phyloP scores from a whole-genome alignment of 2,329 filamentous ascomycete genomes.

The Aspergillus sp. region DNA sequence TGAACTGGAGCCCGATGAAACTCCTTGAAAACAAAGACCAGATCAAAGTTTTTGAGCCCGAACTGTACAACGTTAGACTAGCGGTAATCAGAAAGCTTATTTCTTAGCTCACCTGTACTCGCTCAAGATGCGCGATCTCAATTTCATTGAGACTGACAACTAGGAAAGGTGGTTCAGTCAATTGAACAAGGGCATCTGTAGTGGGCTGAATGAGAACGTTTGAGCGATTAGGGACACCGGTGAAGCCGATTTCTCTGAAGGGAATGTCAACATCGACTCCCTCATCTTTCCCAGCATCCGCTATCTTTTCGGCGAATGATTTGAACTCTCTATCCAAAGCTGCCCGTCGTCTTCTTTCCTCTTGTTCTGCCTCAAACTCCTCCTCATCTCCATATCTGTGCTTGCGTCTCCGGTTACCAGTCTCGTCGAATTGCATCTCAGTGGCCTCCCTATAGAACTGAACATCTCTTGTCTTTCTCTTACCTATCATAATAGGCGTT shows the following conservation, averaged over 20 bases:
- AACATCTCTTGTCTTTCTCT: slow-evolving; percentile 98
- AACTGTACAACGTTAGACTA: slow-evolving; percentile 59
- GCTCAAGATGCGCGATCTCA: slow-evolving; percentile 92
- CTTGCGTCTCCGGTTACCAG: slow-evolving; percentile 94
- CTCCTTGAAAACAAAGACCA: slow-evolving; percentile 98
- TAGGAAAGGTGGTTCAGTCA: slow-evolving; percentile 95
- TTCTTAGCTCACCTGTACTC: slow-evolving; percentile 62
- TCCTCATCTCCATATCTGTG: slow-evolving; percentile 98
- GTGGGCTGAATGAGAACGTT: slow-evolving; percentile 95
- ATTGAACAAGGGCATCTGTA: slow-evolving; percentile 93
- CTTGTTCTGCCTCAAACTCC: slow-evolving; percentile 97
- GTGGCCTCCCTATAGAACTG: slow-evolving; percentile 98
- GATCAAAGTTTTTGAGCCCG: slow-evolving; percentile 97
- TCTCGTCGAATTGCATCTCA: slow-evolving; percentile 98
- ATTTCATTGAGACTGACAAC: slow-evolving; percentile 94
- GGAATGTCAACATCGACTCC: slow-evolving; percentile 93
- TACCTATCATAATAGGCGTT: slow-evolving; percentile 96
- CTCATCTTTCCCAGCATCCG: slow-evolving; percentile 88
- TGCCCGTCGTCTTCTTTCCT: slow-evolving; percentile 86
- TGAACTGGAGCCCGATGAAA: slow-evolving; percentile 87
- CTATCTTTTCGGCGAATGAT: slow-evolving; percentile 94
- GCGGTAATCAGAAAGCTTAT: background rate
- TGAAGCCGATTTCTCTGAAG: slow-evolving; percentile 93
- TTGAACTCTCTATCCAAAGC: slow-evolving; percentile 95
- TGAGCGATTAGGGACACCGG: slow-evolving; percentile 91